Percentiles rank a stretch among this genome's conserved stretches.
Conservation (phyloP, 192 early-diverging fungal genomes). For the Neocallimastix lanati region DNA sequence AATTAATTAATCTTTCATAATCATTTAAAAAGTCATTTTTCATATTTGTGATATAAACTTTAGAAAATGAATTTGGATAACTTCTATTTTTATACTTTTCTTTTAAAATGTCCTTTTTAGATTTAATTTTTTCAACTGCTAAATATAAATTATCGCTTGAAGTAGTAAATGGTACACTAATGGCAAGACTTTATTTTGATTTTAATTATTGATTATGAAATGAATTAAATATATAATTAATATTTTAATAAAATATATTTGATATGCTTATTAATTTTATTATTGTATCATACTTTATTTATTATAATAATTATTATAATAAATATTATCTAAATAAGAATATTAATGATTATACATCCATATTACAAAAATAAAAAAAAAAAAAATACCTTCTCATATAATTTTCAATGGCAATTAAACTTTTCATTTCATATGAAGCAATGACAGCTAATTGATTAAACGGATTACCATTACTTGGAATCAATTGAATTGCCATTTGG, state of each 20-base stretch:
- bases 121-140: background rate
- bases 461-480: slow-evolving; percentile 44
- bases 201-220: no score
- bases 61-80: background rate
- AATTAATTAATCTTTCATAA: background rate
- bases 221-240: no score
- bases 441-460: slow-evolving; percentile 65
- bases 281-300: no score
- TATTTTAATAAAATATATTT: no score
- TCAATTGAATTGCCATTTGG: slow-evolving; percentile 30
- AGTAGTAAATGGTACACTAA: background rate
- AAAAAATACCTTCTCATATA: slow-evolving; percentile 4
- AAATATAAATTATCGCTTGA: background rate
- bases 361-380: no score
- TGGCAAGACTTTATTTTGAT: background rate
- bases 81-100: background rate
- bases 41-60: background rate
- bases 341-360: no score
- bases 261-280: no score
- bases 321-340: no score
- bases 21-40: background rate
- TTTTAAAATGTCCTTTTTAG: background rate
- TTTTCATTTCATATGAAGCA: slow-evolving; percentile 26
- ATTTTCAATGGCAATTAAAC: slow-evolving; percentile 22
- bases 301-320: no score